Evolutionary conservation across 257 asterid genomes (phyloP).

Genomic region (Agastache rugosa): DNA sequence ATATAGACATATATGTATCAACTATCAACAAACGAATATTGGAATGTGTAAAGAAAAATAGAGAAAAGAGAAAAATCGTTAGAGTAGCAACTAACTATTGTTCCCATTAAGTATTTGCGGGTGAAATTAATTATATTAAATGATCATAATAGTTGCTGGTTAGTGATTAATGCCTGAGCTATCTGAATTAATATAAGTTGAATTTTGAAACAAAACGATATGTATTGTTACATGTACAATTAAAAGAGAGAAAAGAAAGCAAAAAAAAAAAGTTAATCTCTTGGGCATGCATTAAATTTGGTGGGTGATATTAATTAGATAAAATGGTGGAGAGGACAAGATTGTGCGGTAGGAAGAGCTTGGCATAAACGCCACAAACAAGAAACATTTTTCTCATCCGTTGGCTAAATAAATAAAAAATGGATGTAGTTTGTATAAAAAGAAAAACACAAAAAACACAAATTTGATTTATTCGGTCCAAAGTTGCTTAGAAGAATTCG

Average conservation of each 20-base stretch:
- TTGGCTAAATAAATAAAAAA: background rate
- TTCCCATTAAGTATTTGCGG: background rate
- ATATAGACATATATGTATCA: no score
- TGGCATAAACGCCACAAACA: slow-evolving; percentile 27
- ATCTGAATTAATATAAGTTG: background rate
- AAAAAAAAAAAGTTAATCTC: background rate
- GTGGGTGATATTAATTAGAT: slow-evolving; percentile 25
- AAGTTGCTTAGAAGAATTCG: slow-evolving; percentile 22
- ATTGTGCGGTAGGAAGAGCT: slow-evolving; percentile 26
- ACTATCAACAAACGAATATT: background rate
- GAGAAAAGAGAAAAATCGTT: background rate
- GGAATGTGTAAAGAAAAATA: background rate
- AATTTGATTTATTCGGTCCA: background rate
- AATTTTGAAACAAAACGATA: background rate
- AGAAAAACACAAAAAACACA: no score
- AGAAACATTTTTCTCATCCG: background rate
- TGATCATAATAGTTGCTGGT: background rate
- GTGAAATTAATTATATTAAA: no score
- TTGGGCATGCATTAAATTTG: slow-evolving; percentile 3
- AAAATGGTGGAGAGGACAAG: slow-evolving; percentile 15
- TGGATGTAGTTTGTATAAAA: background rate
- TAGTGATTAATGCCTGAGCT: background rate
- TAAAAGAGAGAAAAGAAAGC: no score
- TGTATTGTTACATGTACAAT: no score
- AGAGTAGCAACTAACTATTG: background rate